These are phyloP conservation scores for Pichia exigua DNA, from an alignment of 805 yeast species.

Conservation along the genomic window DNA sequence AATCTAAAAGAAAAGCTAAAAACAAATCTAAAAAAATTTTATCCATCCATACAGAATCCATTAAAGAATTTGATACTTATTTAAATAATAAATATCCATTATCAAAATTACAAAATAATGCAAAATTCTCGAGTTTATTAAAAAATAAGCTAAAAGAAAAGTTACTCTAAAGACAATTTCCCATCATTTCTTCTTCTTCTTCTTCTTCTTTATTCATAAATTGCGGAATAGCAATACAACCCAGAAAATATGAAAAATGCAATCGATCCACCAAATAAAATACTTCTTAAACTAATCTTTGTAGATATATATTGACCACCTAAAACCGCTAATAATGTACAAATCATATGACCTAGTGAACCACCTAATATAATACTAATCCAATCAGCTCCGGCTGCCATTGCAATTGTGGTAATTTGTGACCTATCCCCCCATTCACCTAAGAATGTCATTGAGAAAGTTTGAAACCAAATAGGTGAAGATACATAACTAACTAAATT, in stretches of 20 bases:
- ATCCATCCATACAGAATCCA: constrained; percentile 1
- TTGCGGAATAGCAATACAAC: constrained; percentile 69
- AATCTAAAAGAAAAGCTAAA: too few species aligned
- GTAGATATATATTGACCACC: constrained; percentile 91
- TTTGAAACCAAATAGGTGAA: constrained; percentile 90
- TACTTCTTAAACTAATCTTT: constrained; percentile 82
- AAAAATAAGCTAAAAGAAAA: background rate
- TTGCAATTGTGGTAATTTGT: constrained; percentile 94
- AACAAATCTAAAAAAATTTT: too few species aligned
- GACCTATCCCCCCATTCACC: constrained; percentile 99
- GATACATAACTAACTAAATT: constrained; percentile 56
- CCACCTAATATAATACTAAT: constrained; percentile 88
- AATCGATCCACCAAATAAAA: constrained; percentile 83
- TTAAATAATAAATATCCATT: constrained; percentile 16
- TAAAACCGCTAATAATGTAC: constrained; percentile 84
- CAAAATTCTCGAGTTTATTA: background rate
- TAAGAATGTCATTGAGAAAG: constrained; percentile 88
- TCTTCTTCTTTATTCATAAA: constrained; percentile 24
- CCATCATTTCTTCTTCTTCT: background rate
- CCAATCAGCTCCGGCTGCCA: constrained; percentile 95
- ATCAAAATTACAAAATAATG: background rate
- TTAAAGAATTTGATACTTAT: constrained; percentile 29
- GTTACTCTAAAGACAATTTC: background rate
- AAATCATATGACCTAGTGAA: constrained; percentile 77
- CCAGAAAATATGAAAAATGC: constrained; percentile 81